phyloP scores from a whole-genome alignment of 495 filamentous ascomycete genomes.

The Podospora bellae-mahoneyi region DNA sequence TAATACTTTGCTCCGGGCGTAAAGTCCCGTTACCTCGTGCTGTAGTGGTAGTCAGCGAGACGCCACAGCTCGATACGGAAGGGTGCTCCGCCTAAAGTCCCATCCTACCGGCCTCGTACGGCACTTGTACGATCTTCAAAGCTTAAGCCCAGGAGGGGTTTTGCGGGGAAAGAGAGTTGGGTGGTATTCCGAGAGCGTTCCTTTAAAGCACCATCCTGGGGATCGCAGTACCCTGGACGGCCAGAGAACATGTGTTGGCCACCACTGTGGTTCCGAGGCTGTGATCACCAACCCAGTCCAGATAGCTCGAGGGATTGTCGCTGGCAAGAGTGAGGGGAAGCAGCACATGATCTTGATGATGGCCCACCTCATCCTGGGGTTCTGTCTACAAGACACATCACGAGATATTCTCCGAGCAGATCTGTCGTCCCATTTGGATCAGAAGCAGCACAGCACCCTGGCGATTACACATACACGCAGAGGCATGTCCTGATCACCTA shows the following conservation, averaged over 20 bases:
- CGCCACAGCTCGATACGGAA: constrained; percentile 22
- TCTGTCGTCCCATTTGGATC: constrained; percentile 16
- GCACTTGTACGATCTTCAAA: constrained; percentile 32
- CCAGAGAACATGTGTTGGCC: constrained; percentile 5
- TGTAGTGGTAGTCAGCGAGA: constrained; percentile 12
- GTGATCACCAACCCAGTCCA: constrained; percentile 4
- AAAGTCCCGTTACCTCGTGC: constrained; percentile 15
- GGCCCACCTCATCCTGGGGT: constrained; percentile 1
- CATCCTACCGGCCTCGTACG: constrained; percentile 24
- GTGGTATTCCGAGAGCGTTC: constrained; percentile 27
- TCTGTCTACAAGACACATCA: constrained; percentile 7
- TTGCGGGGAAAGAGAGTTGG: constrained; percentile 25
- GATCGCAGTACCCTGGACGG: constrained; percentile 10
- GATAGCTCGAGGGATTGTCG: neutral
- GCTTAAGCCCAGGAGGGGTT: constrained; percentile 19
- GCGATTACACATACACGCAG: neutral
- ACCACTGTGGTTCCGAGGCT: constrained; percentile 17
- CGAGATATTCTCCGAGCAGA: constrained; percentile 20
- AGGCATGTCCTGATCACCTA: neutral
- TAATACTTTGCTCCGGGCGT: constrained; percentile 26
- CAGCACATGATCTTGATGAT: neutral
- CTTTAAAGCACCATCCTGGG: constrained; percentile 21
- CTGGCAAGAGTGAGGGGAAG: neutral
- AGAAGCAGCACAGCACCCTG: constrained; percentile 10
- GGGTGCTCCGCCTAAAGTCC: constrained; percentile 22